Evolutionary conservation across 2,329 filamentous ascomycete species (phyloP).

Genomic region (Beauveria rudraprayagi): DNA sequence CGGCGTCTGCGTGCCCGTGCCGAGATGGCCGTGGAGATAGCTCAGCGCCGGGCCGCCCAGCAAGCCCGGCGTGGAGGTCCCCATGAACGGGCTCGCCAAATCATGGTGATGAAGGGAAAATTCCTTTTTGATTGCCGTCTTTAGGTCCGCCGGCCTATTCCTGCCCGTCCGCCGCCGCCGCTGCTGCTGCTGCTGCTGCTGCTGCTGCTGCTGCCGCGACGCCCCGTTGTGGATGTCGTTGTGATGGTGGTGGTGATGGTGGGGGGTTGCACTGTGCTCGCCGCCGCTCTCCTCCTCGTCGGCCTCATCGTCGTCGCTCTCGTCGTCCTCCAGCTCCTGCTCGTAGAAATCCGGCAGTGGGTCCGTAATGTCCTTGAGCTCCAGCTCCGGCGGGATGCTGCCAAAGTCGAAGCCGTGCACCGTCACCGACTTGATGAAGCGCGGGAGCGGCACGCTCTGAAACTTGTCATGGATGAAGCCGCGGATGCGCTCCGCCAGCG

Average conservation of each 20-base stretch:
- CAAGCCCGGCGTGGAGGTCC: slow-evolving; percentile 52
- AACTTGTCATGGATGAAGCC: slow-evolving; percentile 94
- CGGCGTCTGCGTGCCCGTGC: slow-evolving; percentile 70
- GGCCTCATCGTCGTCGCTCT: slow-evolving; percentile 26
- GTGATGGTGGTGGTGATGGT: slow-evolving; percentile 21
- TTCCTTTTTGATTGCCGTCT: slow-evolving; percentile 26
- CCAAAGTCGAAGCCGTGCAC: slow-evolving; percentile 95
- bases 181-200: slow-evolving; percentile 15
- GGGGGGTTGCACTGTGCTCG: slow-evolving; percentile 12
- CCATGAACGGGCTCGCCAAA: slow-evolving; percentile 49
- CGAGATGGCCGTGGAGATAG: slow-evolving; percentile 75
- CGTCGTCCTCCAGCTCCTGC: slow-evolving; percentile 53
- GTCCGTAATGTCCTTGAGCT: slow-evolving; percentile 95
- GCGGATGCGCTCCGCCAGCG: slow-evolving; percentile 77
- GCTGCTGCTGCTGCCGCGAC: slow-evolving; percentile 14
- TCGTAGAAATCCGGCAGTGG: slow-evolving; percentile 96
- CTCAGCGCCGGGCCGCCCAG: slow-evolving; percentile 69
- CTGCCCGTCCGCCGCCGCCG: slow-evolving; percentile 5
- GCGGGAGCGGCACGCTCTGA: slow-evolving; percentile 80
- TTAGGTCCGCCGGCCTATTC: slow-evolving; percentile 20
- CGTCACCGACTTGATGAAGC: slow-evolving; percentile 93
- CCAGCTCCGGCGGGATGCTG: slow-evolving; percentile 69
- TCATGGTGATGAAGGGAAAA: slow-evolving; percentile 29
- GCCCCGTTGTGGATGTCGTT: neutral
- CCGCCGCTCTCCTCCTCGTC: neutral